A percentile compares a stretch with the other conserved stretches of the same genome.
These are phyloP conservation scores for Clarireedia hainanense DNA, from an alignment of 2,329 filamentous ascomycete genomes.

Conservation along the genomic window DNA sequence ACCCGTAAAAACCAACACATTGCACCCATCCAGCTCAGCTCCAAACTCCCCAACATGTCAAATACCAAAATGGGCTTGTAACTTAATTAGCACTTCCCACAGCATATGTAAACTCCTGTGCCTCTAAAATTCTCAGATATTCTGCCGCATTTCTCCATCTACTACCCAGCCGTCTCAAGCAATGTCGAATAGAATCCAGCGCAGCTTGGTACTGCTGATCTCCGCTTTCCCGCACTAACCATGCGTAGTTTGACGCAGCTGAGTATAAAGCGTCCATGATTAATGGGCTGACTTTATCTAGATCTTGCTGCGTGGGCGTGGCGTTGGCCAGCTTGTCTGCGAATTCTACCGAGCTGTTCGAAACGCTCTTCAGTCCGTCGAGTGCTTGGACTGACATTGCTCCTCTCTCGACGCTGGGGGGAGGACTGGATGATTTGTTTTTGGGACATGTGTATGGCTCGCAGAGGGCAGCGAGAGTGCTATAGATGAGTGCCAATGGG, in stretches of 20 bases:
- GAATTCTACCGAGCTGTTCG: slow-evolving; percentile 26
- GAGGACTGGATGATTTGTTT: slow-evolving; percentile 7
- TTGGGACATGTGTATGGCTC: slow-evolving; percentile 32
- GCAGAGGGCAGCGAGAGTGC: slow-evolving; percentile 29
- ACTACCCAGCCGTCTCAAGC: slow-evolving; percentile 25
- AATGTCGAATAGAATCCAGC: slow-evolving; percentile 27
- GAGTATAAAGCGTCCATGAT: slow-evolving; percentile 33
- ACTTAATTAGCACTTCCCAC: slow-evolving; percentile 15
- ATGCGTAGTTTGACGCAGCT: slow-evolving; percentile 32
- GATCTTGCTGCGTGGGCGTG: slow-evolving; percentile 18
- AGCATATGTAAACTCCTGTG: slow-evolving; percentile 31
- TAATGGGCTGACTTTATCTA: slow-evolving; percentile 30
- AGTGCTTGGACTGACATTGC: slow-evolving; percentile 30
- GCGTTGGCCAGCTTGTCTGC: slow-evolving; percentile 22
- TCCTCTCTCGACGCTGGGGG: slow-evolving; percentile 19
- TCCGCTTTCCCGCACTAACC: slow-evolving; percentile 33
- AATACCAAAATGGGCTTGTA: neutral
- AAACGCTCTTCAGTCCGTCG: slow-evolving; percentile 28
- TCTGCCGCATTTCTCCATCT: slow-evolving; percentile 33
- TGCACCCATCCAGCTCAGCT: too few species aligned
- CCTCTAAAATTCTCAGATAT: slow-evolving; percentile 31
- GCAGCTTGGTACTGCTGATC: slow-evolving; percentile 25
- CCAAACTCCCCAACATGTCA: neutral
- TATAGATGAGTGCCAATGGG: slow-evolving; percentile 25
- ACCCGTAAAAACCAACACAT: too few species aligned